phyloP scores from a whole-genome alignment of 192 early-diverging fungal species.

The Rhizophlyctis rosea region DNA sequence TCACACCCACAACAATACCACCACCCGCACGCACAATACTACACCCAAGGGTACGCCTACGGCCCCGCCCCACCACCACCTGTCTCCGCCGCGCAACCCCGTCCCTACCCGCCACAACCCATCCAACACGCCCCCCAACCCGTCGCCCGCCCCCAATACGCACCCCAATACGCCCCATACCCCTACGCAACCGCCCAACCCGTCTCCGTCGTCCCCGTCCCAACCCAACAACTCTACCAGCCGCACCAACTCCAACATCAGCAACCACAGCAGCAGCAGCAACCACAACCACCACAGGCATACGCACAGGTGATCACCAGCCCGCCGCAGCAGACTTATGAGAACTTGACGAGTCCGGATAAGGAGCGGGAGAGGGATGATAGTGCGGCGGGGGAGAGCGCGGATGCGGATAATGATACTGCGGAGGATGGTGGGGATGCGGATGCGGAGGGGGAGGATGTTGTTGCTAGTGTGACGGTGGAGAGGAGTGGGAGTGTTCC shows the following conservation, averaged over 20 bases:
- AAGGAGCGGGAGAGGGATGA: slow-evolving; percentile 3
- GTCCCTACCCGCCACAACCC: too few species aligned
- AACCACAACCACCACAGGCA: neutral
- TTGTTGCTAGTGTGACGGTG: neutral
- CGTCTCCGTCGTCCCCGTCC: neutral
- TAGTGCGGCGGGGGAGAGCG: neutral
- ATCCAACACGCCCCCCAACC: neutral
- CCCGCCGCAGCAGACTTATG: neutral
- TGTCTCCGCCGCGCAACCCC: too few species aligned
- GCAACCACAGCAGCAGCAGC: slow-evolving; percentile 7
- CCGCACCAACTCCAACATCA: too few species aligned
- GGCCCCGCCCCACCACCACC: too few species aligned
- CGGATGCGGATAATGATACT: neutral
- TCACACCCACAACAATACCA: too few species aligned
- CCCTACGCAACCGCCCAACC: neutral
- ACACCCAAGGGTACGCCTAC: too few species aligned
- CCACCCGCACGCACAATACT: too few species aligned
- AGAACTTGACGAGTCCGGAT: slow-evolving; percentile 4
- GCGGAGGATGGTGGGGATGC: neutral
- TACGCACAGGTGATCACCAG: neutral
- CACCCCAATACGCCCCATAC: neutral
- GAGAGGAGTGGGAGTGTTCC: slow-evolving; percentile 9
- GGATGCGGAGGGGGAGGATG: slow-evolving; percentile 3
- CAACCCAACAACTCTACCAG: neutral
- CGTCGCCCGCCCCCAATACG: neutral